Conservation (phyloP, 306 rosid genomes). For the Carpinus viminea region DNA sequence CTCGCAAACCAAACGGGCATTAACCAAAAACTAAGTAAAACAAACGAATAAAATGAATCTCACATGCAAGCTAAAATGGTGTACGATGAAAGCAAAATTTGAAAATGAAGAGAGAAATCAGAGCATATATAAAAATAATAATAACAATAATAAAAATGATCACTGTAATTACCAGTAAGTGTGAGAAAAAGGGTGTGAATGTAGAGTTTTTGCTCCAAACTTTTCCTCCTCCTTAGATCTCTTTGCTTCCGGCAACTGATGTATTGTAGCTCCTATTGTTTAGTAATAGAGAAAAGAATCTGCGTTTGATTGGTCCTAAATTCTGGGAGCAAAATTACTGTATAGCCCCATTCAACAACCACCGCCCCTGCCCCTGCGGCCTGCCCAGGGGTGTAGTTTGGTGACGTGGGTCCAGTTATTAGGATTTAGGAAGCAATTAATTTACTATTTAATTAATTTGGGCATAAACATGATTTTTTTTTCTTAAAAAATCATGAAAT, state of each 20-base stretch:
- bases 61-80: not conserved
- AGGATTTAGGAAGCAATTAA: too few relatives aligned
- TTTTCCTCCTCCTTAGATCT: not conserved
- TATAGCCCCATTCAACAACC: constrained; percentile 1
- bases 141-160: not conserved
- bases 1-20: too few relatives aligned
- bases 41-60: too few relatives aligned
- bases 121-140: not conserved
- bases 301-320: not conserved
- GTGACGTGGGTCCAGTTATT: too few relatives aligned
- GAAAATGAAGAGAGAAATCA: not conserved
- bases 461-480: too few relatives aligned
- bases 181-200: too few relatives aligned
- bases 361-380: not conserved
- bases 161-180: too few relatives aligned
- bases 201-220: not conserved
- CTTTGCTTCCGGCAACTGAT: not conserved
- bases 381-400: not conserved
- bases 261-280: not conserved
- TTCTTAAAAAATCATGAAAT: too few relatives aligned
- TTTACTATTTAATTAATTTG: too few relatives aligned
- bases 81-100: not conserved
- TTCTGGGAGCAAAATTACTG: not conserved
- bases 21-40: too few relatives aligned
- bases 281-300: not conserved